Base-by-base conservation (phyloP, 2,329 filamentous ascomycete species). In the Colletotrichum tropicicola region DNA sequence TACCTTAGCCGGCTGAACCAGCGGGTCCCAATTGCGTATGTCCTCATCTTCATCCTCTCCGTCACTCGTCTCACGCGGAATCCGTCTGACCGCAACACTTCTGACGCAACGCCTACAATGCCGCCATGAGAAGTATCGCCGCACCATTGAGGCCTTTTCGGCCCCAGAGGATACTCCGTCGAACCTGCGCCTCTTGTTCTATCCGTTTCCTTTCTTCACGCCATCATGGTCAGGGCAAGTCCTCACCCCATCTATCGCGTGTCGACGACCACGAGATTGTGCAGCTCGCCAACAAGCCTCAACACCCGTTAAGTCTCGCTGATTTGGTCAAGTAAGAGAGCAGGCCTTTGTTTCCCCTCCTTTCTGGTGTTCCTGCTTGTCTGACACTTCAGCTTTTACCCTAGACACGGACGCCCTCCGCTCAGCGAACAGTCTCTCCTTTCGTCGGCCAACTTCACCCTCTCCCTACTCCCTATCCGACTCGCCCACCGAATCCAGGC, bases 401-500 rank as follows among this genome's bases (percentile, higher is more conserved):
- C 8, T 63, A 89, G 87, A 74, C 85, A 90, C 70, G 96, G 96
- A 66, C 90, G 92, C 6, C 95, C 95, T 30, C 94, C 96, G 0
- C 87, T 98, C 54, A 92, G 92, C 3, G 87, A 91, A 59, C 85
- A 90, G 39, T 92, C 93, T 21, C 87, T 99, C 59, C 89, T 97
- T 72, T 89, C 91, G 37, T 98, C 94, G 2, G 96, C 96, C 68
- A 97, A 98, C 81, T 98, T 98, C 81, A 97, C 96, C 12, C 91
- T 98, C 69, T 92, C 91, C 27, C 91, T 98, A 56, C 89, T 98
- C 9, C 96, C 96, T 13, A 92, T 96, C 52, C 93, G 96, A 37
- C 89, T 99, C 25, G 96, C 96, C 25, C 93, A 97, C 76, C 93
- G 96, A 60, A 97, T 99, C 69, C 92, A 97, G 77, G 93, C 94